Percentiles rank a stretch among this genome's conserved stretches.
Evolutionary conservation across 2,329 filamentous ascomycete species (phyloP).

Genomic region (Hirsutella rhossiliensis): DNA sequence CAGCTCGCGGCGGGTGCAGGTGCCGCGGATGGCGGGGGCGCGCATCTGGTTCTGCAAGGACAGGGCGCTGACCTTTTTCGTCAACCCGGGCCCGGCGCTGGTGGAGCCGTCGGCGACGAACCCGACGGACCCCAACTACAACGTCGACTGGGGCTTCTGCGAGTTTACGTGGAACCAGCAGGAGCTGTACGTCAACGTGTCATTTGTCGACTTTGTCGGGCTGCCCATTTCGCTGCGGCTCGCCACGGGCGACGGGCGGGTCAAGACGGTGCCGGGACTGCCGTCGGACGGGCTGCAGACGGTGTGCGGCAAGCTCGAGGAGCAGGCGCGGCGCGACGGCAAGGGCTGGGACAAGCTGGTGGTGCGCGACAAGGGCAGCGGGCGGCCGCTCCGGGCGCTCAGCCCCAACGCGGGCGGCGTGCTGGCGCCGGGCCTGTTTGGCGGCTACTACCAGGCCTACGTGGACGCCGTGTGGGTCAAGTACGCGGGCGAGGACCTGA

Average conservation of each 20-base stretch:
- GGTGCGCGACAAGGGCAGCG: conserved; percentile 25
- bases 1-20: conserved; percentile 43
- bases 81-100: conserved; percentile 61
- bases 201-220: conserved; percentile 64
- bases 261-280: conserved; percentile 37
- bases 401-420: conserved; percentile 39
- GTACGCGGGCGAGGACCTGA: conserved; percentile 31
- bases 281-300: conserved; percentile 30
- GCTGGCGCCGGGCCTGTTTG: conserved; percentile 30
- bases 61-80: conserved; percentile 48
- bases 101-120: conserved; percentile 68
- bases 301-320: conserved; percentile 30
- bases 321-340: conserved; percentile 32
- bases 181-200: conserved; percentile 57
- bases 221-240: conserved; percentile 49
- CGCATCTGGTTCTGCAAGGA: conserved; percentile 60
- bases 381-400: conserved; percentile 33
- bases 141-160: conserved; percentile 52
- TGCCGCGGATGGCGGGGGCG: conserved; percentile 59
- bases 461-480: conserved; percentile 39
- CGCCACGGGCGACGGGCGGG: conserved; percentile 29
- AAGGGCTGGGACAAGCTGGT: conserved; percentile 41
- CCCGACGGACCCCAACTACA: conserved; percentile 47
- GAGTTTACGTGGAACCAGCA: conserved; percentile 54
- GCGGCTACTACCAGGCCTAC: conserved; percentile 36